A percentile compares a stretch with the other conserved stretches of the same genome.
phyloP scores from a whole-genome alignment of 345 rosid genomes.

The Populus tremula region DNA sequence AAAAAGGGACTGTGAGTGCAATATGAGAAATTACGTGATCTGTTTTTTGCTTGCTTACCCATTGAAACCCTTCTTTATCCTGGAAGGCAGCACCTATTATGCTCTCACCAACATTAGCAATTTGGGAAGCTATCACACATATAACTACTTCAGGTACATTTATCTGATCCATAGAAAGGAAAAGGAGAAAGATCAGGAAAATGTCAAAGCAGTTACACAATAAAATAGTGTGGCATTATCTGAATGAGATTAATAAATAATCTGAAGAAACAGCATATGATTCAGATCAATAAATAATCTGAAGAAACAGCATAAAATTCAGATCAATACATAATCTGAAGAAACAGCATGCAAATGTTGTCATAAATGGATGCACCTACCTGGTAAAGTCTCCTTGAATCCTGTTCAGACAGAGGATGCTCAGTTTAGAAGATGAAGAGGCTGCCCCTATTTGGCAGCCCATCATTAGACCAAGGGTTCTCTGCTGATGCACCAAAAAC shows the following conservation, averaged over 20 bases:
- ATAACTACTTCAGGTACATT: constrained; percentile 61
- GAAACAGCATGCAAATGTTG: neutral
- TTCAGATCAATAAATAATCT: neutral
- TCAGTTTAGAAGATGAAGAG: neutral
- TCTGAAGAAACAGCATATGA: neutral
- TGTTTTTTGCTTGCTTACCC: constrained; percentile 48
- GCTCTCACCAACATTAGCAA: constrained; percentile 93
- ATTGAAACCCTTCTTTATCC: constrained; percentile 79
- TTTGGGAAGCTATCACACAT: constrained; percentile 88
- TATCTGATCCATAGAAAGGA: constrained; percentile 44
- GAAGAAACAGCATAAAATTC: neutral
- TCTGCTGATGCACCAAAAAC: neutral
- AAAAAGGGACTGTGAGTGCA: neutral
- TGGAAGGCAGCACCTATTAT: constrained; percentile 81
- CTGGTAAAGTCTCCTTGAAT: neutral
- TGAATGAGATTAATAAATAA: neutral
- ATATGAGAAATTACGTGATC: neutral
- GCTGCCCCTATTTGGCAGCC: neutral
- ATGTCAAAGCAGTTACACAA: neutral
- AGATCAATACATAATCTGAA: neutral
- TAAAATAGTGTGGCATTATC: neutral
- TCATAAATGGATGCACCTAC: neutral
- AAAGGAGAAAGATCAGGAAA: neutral
- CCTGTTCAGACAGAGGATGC: neutral
- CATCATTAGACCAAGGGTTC: neutral